These are phyloP conservation scores for Fonsecaea pugnacius DNA, from an alignment of 2,329 filamentous ascomycete genomes.

Conservation along the genomic window DNA sequence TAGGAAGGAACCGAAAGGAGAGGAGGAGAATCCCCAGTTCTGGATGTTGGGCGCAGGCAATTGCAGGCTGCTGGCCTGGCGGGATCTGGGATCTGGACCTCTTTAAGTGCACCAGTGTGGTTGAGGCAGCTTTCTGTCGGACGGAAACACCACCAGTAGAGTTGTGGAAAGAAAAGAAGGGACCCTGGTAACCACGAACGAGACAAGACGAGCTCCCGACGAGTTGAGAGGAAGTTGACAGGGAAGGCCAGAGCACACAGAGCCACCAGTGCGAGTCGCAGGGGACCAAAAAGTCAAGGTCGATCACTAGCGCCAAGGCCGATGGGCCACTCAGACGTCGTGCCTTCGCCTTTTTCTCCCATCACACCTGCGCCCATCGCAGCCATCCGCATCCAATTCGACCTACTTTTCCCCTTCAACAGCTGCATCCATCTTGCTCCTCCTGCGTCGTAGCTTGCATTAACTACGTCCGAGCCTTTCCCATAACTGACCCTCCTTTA, in stretches of 20 bases:
- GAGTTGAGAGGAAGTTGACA: background rate
- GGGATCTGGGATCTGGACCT: constrained; percentile 1
- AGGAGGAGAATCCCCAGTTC: background rate
- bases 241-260: background rate
- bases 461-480: constrained; percentile 14
- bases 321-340: constrained; percentile 25
- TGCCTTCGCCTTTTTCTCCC: constrained; percentile 21
- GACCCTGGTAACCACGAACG: background rate
- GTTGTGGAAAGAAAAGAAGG: background rate
- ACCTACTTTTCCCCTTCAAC: constrained; percentile 18
- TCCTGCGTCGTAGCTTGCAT: constrained; percentile 19
- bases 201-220: background rate
- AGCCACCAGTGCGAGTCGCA: background rate
- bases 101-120: background rate
- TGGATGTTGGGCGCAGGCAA: background rate
- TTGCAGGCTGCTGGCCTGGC: background rate
- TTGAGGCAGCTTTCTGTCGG: background rate
- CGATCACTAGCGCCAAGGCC: constrained; percentile 30
- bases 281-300: constrained; percentile 2
- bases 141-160: background rate
- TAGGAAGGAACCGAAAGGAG: background rate
- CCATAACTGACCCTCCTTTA: constrained; percentile 15
- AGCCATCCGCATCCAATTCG: constrained; percentile 12
- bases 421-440: constrained; percentile 18
- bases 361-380: constrained; percentile 23